A percentile compares a stretch with the other conserved stretches of the same genome.
Conservation (phyloP, 768 basidiomycete genomes). For the Tulasnella sp. region DNA sequence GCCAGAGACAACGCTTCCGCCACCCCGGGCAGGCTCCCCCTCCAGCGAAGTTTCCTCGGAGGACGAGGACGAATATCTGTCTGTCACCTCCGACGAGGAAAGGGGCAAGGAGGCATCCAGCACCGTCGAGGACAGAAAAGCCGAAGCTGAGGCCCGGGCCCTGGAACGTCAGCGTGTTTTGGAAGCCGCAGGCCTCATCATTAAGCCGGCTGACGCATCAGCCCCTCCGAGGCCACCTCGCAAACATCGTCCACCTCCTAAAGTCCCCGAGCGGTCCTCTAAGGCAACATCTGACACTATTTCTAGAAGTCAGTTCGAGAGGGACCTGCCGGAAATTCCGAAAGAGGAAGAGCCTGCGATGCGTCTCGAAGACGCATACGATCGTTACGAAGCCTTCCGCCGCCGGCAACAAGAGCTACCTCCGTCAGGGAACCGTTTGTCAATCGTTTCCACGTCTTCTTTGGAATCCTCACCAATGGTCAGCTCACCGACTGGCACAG, state of each 20-base stretch:
- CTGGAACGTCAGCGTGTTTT: slow-evolving; percentile 78
- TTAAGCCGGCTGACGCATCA: slow-evolving; percentile 63
- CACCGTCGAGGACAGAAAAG: slow-evolving; percentile 37
- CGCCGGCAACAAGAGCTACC: slow-evolving; percentile 44
- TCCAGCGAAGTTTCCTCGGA: slow-evolving; percentile 20
- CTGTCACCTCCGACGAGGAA: slow-evolving; percentile 49
- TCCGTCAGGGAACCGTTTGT: slow-evolving; percentile 54
- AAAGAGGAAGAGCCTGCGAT: slow-evolving; percentile 47
- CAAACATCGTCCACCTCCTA: slow-evolving; percentile 50
- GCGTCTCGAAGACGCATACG: slow-evolving; percentile 80
- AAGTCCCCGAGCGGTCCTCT: slow-evolving; percentile 49
- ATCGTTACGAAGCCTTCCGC: slow-evolving; percentile 84
- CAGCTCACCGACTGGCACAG: slow-evolving; percentile 47
- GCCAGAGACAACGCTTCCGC: neutral
- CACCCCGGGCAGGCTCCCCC: neutral
- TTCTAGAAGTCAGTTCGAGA: slow-evolving; percentile 39
- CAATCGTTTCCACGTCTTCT: slow-evolving; percentile 43
- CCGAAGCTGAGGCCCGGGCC: slow-evolving; percentile 55
- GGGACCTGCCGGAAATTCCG: slow-evolving; percentile 60
- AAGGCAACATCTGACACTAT: slow-evolving; percentile 38
- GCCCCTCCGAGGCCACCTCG: slow-evolving; percentile 43
- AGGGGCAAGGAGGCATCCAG: slow-evolving; percentile 37
- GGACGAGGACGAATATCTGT: slow-evolving; percentile 49
- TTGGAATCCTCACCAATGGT: slow-evolving; percentile 9
- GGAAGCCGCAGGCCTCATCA: slow-evolving; percentile 84